These are phyloP conservation scores for Peniophora sp. DNA, from an alignment of 1,284 basidiomycete species.

Conservation along the genomic window DNA sequence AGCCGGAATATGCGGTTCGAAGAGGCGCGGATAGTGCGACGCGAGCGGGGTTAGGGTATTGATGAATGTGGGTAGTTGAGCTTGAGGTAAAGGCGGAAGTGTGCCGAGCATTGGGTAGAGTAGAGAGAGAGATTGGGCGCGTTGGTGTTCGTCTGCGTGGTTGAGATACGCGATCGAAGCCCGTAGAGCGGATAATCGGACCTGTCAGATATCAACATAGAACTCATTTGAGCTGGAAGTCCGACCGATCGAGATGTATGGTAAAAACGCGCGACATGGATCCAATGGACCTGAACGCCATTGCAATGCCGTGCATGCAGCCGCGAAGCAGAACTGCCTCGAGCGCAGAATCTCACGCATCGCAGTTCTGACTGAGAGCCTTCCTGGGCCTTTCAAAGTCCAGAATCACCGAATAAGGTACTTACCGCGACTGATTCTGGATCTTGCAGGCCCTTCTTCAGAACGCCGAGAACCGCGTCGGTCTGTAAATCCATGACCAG, in stretches of 20 bases:
- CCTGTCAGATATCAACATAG: slow-evolving; percentile 23
- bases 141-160: slow-evolving; percentile 45
- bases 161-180: slow-evolving; percentile 59
- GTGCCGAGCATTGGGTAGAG: slow-evolving; percentile 64
- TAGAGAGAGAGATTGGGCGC: slow-evolving; percentile 46
- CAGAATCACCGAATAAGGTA: too few relatives aligned
- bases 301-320: too few relatives aligned
- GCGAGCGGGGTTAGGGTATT: slow-evolving; percentile 67
- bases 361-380: too few relatives aligned
- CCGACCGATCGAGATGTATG: neutral
- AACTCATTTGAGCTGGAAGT: too few relatives aligned
- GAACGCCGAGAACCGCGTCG: slow-evolving; percentile 53
- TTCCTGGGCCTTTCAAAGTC: too few relatives aligned
- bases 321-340: too few relatives aligned
- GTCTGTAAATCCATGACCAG: slow-evolving; percentile 66
- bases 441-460: slow-evolving; percentile 60
- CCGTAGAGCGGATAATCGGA: slow-evolving; percentile 51
- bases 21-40: slow-evolving; percentile 55
- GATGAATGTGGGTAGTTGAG: slow-evolving; percentile 56
- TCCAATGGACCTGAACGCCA: too few relatives aligned
- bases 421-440: slow-evolving; percentile 51
- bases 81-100: slow-evolving; percentile 44
- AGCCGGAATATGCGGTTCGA: slow-evolving; percentile 54
- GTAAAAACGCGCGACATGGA: neutral
- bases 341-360: too few relatives aligned